A percentile compares a stretch with the other conserved stretches of the same genome.
phyloP scores from a whole-genome alignment of 805 yeast species.

The Ogataea nakhonphanomensis region DNA sequence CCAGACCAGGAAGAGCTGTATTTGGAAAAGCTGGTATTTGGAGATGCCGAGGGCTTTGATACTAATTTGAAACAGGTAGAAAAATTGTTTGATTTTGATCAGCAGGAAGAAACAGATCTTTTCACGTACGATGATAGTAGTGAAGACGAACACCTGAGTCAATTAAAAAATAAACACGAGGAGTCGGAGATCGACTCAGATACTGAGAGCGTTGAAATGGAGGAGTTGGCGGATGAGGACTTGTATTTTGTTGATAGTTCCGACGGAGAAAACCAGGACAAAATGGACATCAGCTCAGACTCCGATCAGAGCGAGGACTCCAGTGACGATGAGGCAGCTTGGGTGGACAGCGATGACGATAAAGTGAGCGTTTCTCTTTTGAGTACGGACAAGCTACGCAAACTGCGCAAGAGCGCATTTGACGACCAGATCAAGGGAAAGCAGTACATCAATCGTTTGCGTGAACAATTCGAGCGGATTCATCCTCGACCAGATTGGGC shows the following conservation, averaged over 20 bases:
- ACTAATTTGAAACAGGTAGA: constrained; percentile 58
- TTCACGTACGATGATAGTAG: constrained; percentile 27
- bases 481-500: constrained; percentile 89
- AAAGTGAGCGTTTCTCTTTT: constrained; percentile 56
- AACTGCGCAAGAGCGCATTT: constrained; percentile 57
- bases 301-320: constrained; percentile 22
- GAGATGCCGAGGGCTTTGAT: constrained; percentile 77
- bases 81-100: constrained; percentile 47
- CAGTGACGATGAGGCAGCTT: constrained; percentile 41
- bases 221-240: constrained; percentile 34
- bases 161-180: constrained; percentile 41
- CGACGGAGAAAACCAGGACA: constrained; percentile 25
- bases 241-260: constrained; percentile 54
- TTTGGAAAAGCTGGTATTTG: constrained; percentile 83
- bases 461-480: constrained; percentile 61
- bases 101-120: constrained; percentile 34
- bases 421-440: constrained; percentile 35
- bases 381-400: constrained; percentile 58
- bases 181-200: constrained; percentile 29
- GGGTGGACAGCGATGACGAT: constrained; percentile 95
- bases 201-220: constrained; percentile 32
- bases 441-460: constrained; percentile 35
- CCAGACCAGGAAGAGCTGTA: constrained; percentile 82
- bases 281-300: constrained; percentile 33
- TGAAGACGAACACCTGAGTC: constrained; percentile 34